Evolutionary conservation across 2,329 filamentous ascomycete genomes (phyloP), one percentile per base, ranked within the genome.

Genomic region (Pyricularia sp.): DNA sequence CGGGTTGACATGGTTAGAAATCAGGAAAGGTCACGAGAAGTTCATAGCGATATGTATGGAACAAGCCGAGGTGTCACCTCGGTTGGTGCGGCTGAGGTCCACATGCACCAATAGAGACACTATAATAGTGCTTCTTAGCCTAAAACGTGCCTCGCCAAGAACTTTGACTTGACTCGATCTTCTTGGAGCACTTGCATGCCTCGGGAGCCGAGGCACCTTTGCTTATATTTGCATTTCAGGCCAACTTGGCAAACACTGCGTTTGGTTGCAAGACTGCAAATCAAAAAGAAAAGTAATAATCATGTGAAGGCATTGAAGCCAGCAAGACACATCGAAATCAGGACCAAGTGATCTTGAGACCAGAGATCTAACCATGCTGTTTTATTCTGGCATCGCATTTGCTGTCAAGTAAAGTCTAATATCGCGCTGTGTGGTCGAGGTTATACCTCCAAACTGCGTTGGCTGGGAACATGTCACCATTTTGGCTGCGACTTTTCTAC

Each of bases 401-500:
- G 59, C 25, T 26, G 59, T 61, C 59, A 63, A 17, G 25, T 28
- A 26, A 17, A 26, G 59, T 63, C 2, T 17, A 7, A 26, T 17
- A 63, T 63, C 26, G 42, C 17, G 42, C 42, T 50, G 42, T 50
- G 42, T n/a, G 12, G 59, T 63, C 59, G 23, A 63, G 25, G 25
- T 2, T 63, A 17, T 28, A 30, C 10, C 4, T 28, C 14, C 10
- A 25, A 23, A 55, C 14, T 58, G 30, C 23, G 12, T 23, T 3
- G 66, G 17, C 31, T 2, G 20, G 12, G 14, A 25, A 30, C 10
- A 20, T 14, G 42, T 72, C 69, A 78, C 78, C 79, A 80, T 70
- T 71, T 74, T 28, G 75, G 76, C 69, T 79, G 77, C 9, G 72
- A 76, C 69, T 74, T 78, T 75, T 83, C 83, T 59, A 76, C 73